Conservation (phyloP, 108 stramenopile species). For the Skeletonema marinoi region DNA sequence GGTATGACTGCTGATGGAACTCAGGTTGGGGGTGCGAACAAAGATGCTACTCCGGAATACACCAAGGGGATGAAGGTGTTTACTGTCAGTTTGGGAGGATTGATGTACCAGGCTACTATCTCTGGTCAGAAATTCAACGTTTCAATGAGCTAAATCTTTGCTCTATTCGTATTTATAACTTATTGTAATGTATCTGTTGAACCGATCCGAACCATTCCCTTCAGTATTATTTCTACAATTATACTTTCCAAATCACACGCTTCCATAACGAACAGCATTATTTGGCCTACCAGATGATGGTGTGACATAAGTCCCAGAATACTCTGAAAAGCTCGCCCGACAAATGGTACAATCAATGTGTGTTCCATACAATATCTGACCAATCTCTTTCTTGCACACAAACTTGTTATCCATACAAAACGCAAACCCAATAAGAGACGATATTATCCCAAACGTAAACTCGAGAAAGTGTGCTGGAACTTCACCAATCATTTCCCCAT, state of each 20-base stretch:
- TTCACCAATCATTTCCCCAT: constrained; percentile 20
- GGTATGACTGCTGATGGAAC: constrained; percentile 12
- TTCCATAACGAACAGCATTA: not conserved
- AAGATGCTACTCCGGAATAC: constrained; percentile 10
- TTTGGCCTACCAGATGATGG: not conserved
- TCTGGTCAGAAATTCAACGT: constrained; percentile 39
- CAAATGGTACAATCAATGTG: constrained; percentile 30
- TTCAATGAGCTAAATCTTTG: not conserved
- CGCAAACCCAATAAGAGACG: constrained; percentile 38
- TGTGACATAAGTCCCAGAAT: constrained; percentile 4
- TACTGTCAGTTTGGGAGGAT: constrained; percentile 36
- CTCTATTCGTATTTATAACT: not conserved
- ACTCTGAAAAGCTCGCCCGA: constrained; percentile 11
- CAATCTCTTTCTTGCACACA: constrained; percentile 43
- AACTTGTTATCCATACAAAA: constrained; percentile 53
- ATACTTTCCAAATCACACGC: not conserved
- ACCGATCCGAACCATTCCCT: too few species aligned
- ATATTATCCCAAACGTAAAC: constrained; percentile 37
- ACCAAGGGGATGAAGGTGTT: constrained; percentile 57
- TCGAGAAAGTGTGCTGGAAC: constrained; percentile 44
- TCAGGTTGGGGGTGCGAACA: not conserved
- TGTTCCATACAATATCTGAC: constrained; percentile 41
- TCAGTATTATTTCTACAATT: not conserved
- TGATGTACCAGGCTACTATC: constrained; percentile 53
- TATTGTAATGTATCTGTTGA: not conserved